phyloP scores from a whole-genome alignment of 129 eudicot genomes.

The Ambrosia trifida region DNA sequence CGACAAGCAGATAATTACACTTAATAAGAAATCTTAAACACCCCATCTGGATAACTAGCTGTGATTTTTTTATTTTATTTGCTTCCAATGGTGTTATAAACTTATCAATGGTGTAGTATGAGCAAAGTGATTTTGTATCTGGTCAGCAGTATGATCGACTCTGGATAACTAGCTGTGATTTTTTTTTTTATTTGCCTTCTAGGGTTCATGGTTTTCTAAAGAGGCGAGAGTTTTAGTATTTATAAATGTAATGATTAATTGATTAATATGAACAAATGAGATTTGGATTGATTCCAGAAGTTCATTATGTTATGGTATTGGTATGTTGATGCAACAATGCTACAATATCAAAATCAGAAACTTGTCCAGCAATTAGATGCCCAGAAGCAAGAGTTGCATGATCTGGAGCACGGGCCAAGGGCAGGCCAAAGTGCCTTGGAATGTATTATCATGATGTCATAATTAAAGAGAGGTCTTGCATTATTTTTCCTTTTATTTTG shows the following conservation, averaged over 20 bases:
- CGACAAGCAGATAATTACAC: background rate
- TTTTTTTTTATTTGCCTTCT: no score
- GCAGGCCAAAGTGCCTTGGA: constrained; percentile 59
- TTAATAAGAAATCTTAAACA: background rate
- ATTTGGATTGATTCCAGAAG: constrained; percentile 4
- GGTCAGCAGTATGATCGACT: constrained; percentile 44
- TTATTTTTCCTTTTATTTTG: no score
- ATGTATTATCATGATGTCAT: no score
- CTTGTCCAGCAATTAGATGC: constrained; percentile 89
- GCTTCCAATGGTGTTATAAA: background rate
- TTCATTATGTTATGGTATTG: constrained; percentile 17
- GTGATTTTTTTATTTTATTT: background rate
- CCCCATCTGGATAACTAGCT: background rate
- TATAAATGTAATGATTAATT: no score
- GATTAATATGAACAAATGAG: background rate
- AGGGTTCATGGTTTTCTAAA: background rate
- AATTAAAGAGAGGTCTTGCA: no score
- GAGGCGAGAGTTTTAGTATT: background rate
- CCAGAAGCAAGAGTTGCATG: constrained; percentile 87
- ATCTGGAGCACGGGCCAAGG: constrained; percentile 77
- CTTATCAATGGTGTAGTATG: constrained; percentile 34
- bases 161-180: no score
- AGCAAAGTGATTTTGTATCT: constrained; percentile 20
- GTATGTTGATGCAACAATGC: constrained; percentile 93
- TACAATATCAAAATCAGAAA: constrained; percentile 90